These are phyloP conservation scores for Pseudogymnoascus destructans DNA, from an alignment of 2,329 filamentous ascomycete species.

Conservation along the genomic window DNA sequence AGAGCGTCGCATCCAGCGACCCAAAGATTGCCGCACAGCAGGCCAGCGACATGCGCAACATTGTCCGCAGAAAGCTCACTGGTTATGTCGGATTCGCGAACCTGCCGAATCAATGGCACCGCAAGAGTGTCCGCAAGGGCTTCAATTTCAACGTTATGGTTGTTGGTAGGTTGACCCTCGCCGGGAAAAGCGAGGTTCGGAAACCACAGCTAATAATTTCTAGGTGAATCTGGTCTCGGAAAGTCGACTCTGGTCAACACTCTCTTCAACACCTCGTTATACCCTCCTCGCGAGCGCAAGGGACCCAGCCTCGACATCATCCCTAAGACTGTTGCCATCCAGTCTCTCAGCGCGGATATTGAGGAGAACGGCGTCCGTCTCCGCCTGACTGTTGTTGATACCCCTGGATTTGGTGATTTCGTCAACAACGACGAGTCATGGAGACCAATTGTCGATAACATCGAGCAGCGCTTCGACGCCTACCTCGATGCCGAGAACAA, in stretches of 20 bases:
- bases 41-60: slow-evolving; percentile 46
- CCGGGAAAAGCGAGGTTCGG: neutral
- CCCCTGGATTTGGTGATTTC: slow-evolving; percentile 95
- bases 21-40: slow-evolving; percentile 28
- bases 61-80: slow-evolving; percentile 94
- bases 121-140: slow-evolving; percentile 98
- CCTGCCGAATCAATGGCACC: slow-evolving; percentile 98
- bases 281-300: slow-evolving; percentile 97
- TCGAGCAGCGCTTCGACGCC: slow-evolving; percentile 96
- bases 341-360: slow-evolving; percentile 91
- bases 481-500: slow-evolving; percentile 99
- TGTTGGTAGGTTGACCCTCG: slow-evolving; percentile 62
- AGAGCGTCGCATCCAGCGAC: slow-evolving; percentile 26
- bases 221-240: slow-evolving; percentile 96
- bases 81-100: slow-evolving; percentile 99
- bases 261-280: slow-evolving; percentile 97
- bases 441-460: slow-evolving; percentile 98
- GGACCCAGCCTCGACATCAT: slow-evolving; percentile 94
- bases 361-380: slow-evolving; percentile 97
- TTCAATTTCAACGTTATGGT: slow-evolving; percentile 99
- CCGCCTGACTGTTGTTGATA: slow-evolving; percentile 92
- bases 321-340: slow-evolving; percentile 92
- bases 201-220: slow-evolving; percentile 7
- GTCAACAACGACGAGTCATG: slow-evolving; percentile 99
- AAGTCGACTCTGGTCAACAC: slow-evolving; percentile 99